A percentile compares a stretch with the other conserved stretches of the same genome.
phyloP scores from a whole-genome alignment of 352 stramenopile genomes.

The Phytophthora aleatoria region DNA sequence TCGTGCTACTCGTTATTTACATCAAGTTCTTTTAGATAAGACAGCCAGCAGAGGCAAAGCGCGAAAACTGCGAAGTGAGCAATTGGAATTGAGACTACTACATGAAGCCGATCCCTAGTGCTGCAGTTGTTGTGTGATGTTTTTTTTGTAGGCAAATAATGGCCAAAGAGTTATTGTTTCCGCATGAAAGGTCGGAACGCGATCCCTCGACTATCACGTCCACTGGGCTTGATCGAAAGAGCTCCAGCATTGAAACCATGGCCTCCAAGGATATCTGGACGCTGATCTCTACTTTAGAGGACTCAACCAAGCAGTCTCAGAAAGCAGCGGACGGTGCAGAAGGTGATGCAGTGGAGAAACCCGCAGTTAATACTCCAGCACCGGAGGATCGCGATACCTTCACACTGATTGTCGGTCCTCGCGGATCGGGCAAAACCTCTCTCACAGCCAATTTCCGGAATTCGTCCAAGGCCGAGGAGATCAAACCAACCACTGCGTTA shows the following conservation, averaged over 20 bases:
- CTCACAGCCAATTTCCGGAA: slow-evolving; percentile 75
- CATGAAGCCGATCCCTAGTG: background rate
- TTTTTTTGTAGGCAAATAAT: too few relatives aligned
- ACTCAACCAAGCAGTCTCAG: slow-evolving; percentile 31
- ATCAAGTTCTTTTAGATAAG: slow-evolving; percentile 89
- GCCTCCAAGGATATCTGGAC: slow-evolving; percentile 74
- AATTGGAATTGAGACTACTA: background rate
- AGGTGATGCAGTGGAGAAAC: slow-evolving; percentile 26
- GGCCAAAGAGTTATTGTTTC: background rate
- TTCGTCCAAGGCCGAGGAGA: slow-evolving; percentile 75
- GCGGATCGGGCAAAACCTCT: slow-evolving; percentile 80
- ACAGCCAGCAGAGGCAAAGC: background rate
- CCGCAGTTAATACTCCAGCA: slow-evolving; percentile 2
- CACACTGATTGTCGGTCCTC: slow-evolving; percentile 69
- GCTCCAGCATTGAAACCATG: slow-evolving; percentile 23
- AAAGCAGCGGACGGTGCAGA: slow-evolving; percentile 29
- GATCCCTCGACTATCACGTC: slow-evolving; percentile 12
- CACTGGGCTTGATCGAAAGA: slow-evolving; percentile 5
- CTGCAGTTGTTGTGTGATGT: background rate
- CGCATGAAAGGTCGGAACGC: slow-evolving; percentile 36
- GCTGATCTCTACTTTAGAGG: slow-evolving; percentile 60
- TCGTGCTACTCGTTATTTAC: slow-evolving; percentile 90
- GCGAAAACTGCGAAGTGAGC: background rate
- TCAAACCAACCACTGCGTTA: slow-evolving; percentile 91
- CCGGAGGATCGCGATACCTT: slow-evolving; percentile 74